phyloP scores from a whole-genome alignment of 768 basidiomycete genomes.

The Austroboletus eburneus region DNA sequence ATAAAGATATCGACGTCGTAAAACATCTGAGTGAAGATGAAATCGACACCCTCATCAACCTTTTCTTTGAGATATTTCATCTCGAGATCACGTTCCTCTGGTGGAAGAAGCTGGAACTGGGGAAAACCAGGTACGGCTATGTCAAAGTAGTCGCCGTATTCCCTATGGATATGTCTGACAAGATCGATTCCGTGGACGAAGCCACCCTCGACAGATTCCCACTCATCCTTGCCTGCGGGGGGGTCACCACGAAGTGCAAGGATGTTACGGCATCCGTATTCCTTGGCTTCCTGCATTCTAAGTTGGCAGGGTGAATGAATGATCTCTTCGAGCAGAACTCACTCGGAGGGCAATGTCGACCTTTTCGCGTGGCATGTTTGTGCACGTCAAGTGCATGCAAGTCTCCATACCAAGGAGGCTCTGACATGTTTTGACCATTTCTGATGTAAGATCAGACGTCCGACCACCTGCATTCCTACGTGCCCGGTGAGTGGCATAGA shows the following conservation, averaged over 20 bases:
- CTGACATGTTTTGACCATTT: conserved; percentile 94
- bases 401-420: conserved; percentile 91
- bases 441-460: conserved; percentile 89
- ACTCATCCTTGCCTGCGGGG: conserved; percentile 80
- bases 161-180: conserved; percentile 76
- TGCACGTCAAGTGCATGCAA: conserved; percentile 98
- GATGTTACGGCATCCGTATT: conserved; percentile 86
- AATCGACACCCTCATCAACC: conserved; percentile 82
- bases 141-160: conserved; percentile 92
- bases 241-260: conserved; percentile 94
- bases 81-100: conserved; percentile 72
- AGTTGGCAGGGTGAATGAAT: conserved; percentile 2
- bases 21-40: conserved; percentile 99
- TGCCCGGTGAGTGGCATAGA: conserved; percentile 2
- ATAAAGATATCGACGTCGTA: conserved; percentile 92
- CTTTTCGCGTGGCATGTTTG: conserved; percentile 96
- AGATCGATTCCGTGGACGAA: conserved; percentile 91
- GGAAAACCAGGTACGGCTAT: conserved; percentile 94
- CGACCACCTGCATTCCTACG: conserved; percentile 93
- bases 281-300: conserved; percentile 72
- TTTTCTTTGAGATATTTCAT: conserved; percentile 87
- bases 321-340: conserved; percentile 29
- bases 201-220: conserved; percentile 90
- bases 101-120: conserved; percentile 68
- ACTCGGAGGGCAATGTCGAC: conserved; percentile 89